Conservation (phyloP, 345 rosid species). For the Populus ilicifolia region DNA sequence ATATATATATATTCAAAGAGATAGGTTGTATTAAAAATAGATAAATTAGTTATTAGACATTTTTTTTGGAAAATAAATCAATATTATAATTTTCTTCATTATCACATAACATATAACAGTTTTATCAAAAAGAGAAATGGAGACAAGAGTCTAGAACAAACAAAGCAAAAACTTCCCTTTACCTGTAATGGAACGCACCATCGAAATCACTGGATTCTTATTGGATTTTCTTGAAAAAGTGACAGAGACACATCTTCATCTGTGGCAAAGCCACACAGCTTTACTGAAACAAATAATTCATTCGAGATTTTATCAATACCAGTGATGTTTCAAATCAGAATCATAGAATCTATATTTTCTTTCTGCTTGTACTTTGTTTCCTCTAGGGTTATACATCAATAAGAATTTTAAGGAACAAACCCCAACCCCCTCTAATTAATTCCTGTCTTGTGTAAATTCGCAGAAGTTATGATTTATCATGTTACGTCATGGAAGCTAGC, state of each 20-base stretch:
- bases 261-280: constrained; percentile 15
- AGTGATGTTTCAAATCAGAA: constrained; percentile 36
- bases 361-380: constrained; percentile 4
- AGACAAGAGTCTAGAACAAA: no score
- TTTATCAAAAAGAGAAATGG: no score
- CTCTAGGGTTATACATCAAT: background rate
- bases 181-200: constrained; percentile 14
- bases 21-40: no score
- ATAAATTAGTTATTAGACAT: no score
- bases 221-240: constrained; percentile 24
- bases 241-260: constrained; percentile 26
- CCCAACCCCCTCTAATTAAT: no score
- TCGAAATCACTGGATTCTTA: constrained; percentile 28
- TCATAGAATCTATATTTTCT: background rate
- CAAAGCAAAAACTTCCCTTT: constrained; percentile 5
- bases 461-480: background rate
- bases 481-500: background rate
- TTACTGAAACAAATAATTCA: constrained; percentile 22
- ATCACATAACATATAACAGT: no score
- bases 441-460: background rate
- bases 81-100: no score
- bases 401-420: background rate
- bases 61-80: no score
- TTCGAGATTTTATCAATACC: background rate
- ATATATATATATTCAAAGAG: no score